Percentiles rank a stretch among this genome's conserved stretches.
phyloP scores from a whole-genome alignment of 768 basidiomycete genomes.

The Tricholoma bakamatsutake region DNA sequence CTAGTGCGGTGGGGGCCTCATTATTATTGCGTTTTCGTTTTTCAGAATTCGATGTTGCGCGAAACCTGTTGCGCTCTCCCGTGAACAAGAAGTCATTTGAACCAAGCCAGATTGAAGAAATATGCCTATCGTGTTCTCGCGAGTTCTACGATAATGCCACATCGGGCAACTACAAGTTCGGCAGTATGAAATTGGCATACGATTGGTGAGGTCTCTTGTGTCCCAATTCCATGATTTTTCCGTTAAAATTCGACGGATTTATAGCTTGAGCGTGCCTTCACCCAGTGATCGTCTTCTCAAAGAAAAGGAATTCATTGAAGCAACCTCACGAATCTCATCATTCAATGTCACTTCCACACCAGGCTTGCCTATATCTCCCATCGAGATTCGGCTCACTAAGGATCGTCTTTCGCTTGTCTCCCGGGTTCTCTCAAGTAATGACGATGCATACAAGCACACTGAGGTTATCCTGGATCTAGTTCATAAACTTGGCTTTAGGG shows the following conservation, averaged over 20 bases:
- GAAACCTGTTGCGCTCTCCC: constrained; percentile 45
- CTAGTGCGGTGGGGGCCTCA: constrained; percentile 3
- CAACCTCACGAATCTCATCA: constrained; percentile 91
- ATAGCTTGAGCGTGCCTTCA: constrained; percentile 71
- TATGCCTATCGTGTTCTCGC: constrained; percentile 73
- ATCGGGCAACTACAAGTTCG: constrained; percentile 85
- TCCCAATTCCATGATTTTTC: neutral
- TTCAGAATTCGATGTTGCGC: constrained; percentile 65
- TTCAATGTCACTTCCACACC: constrained; percentile 78
- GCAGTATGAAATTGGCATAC: constrained; percentile 96
- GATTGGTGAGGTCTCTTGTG: constrained; percentile 63
- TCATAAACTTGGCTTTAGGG: constrained; percentile 78
- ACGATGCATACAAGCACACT: constrained; percentile 86
- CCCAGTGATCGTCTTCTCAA: constrained; percentile 52
- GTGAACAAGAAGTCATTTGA: constrained; percentile 45
- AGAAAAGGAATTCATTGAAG: constrained; percentile 94
- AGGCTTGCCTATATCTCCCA: constrained; percentile 76
- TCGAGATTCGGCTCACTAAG: constrained; percentile 89
- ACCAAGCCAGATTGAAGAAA: constrained; percentile 54
- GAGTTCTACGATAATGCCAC: constrained; percentile 96
- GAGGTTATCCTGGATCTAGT: constrained; percentile 89
- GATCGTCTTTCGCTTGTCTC: constrained; percentile 86
- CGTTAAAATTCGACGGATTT: neutral
- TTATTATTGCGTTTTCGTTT: neutral
- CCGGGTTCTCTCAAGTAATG: constrained; percentile 77